phyloP scores from a whole-genome alignment of 106 monocot genomes.

The Dendrobium huoshanense region DNA sequence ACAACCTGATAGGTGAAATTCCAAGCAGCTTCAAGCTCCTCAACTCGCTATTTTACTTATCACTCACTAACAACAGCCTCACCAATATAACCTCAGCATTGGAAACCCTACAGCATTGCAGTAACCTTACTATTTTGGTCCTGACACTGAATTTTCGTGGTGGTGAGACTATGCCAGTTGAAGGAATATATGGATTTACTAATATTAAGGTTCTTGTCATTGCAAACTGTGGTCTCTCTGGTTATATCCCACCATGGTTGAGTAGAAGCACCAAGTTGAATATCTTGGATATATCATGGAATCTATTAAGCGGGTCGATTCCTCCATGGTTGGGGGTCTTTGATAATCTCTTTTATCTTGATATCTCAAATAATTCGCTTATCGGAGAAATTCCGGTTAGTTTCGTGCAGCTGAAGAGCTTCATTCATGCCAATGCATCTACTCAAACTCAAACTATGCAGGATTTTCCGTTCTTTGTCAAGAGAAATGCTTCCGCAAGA shows the following conservation, averaged over 20 bases:
- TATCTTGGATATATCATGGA: constrained; percentile 60
- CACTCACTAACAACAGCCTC: constrained; percentile 44
- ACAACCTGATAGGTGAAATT: constrained; percentile 40
- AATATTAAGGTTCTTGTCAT: constrained; percentile 39
- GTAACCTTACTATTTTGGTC: constrained; percentile 36
- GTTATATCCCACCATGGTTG: constrained; percentile 39
- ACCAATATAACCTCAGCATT: constrained; percentile 41
- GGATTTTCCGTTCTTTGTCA: constrained; percentile 26
- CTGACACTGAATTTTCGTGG: constrained; percentile 46
- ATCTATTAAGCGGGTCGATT: constrained; percentile 32
- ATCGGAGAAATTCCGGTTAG: constrained; percentile 34
- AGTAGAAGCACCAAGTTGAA: constrained; percentile 16
- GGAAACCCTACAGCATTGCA: constrained; percentile 33
- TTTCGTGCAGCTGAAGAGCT: constrained; percentile 23
- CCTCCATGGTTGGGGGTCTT: constrained; percentile 41
- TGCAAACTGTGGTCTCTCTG: constrained; percentile 43
- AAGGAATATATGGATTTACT: constrained; percentile 34
- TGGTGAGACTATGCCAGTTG: constrained; percentile 31
- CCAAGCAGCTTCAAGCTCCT: constrained; percentile 47
- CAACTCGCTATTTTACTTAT: constrained; percentile 27
- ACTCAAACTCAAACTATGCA: neutral
- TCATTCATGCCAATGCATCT: constrained; percentile 13
- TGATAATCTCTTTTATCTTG: constrained; percentile 42
- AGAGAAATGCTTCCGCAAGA: constrained; percentile 16
- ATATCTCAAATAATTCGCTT: constrained; percentile 55